Evolutionary conservation across 2,329 filamentous ascomycete genomes (phyloP), one percentile per base, ranked within the genome.

Genomic region (Neophaeococcomyces mojaviensis): DNA sequence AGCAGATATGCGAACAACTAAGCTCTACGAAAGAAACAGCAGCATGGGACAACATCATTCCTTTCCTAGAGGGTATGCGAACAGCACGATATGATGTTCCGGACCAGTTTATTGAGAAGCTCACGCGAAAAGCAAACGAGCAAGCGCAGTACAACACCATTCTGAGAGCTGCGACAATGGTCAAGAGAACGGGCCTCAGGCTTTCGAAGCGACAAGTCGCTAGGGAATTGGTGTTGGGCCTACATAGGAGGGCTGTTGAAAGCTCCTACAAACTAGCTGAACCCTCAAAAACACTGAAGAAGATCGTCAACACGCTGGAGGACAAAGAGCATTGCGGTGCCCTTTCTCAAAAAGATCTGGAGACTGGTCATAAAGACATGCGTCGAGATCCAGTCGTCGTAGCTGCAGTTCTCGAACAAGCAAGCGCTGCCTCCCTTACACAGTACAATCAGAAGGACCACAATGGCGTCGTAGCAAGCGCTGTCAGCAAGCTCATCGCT

Each of bases 351-450:
- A 20, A 43, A n/a, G 44, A 44, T 26, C 47, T 49, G 16, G 41
- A 36, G 7, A 49, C 55, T 15, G 36, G 43, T n/a, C 44, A 56
- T 13, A 16, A 52, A 3, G 39, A 53, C 19, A 38, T 54, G 5
- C 18, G 68, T 50, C 56, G 55, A 37, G 59, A 61, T 45, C 68
- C 69, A 1, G 63, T 66, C 20, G 62, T 72, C 15, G 61, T 69
- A 36, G 70, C 63, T 18, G 57, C 65, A 2, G 49, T 72, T 15
- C 58, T 75, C 6, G 65, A 73, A 42, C 39, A 76, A 13, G 64
- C 64, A 50, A 68, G 71, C 20, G 64, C 68, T n/a, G 59, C 61
- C 32, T 65, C 68, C 2, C 31, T 66, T n/a, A 60, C 63, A 22
- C 51, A 66, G 28, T 52, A 56, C 16, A 61, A 52, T 3, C 64